Percentiles rank a stretch among this genome's conserved stretches.
Evolutionary conservation across 805 yeast genomes (phyloP).

Genomic region (Yamadazyma paraphyllophila): DNA sequence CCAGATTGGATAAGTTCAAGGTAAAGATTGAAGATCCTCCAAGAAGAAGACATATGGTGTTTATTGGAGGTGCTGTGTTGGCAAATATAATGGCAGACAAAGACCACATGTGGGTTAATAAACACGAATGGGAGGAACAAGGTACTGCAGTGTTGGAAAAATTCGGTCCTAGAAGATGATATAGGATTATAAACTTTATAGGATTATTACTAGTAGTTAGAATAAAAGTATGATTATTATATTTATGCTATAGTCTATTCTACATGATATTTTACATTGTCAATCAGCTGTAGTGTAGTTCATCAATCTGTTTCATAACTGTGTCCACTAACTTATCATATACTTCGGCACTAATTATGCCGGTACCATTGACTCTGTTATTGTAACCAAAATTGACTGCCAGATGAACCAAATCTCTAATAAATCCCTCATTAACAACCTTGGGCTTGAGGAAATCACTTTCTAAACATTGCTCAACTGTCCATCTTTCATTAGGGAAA

Average conservation of each 20-base stretch:
- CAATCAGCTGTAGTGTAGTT: constrained; percentile 31
- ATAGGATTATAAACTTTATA: too few relatives aligned
- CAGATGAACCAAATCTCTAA: constrained; percentile 68
- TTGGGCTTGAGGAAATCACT: constrained; percentile 75
- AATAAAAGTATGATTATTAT: constrained; percentile 2
- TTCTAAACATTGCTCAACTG: constrained; percentile 57
- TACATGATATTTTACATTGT: constrained; percentile 4
- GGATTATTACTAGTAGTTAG: constrained; percentile 2
- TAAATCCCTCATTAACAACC: constrained; percentile 62
- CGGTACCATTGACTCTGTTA: constrained; percentile 36
- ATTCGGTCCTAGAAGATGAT: constrained; percentile 73
- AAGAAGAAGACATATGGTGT: constrained; percentile 97
- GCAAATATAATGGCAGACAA: constrained; percentile 98
- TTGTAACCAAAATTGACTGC: constrained; percentile 71
- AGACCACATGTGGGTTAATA: constrained; percentile 96
- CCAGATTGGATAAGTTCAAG: constrained; percentile 86
- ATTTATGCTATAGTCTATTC: constrained; percentile 8
- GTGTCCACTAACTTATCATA: constrained; percentile 41
- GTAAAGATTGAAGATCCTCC: constrained; percentile 98
- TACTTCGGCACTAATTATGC: constrained; percentile 39
- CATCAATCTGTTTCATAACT: constrained; percentile 38
- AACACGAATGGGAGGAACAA: constrained; percentile 96
- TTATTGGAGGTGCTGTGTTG: constrained; percentile 96
- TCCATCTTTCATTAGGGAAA: constrained; percentile 66
- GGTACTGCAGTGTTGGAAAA: constrained; percentile 83